Base-by-base conservation (phyloP, 768 basidiomycete genomes). In the Nidularia pulvinata region DNA sequence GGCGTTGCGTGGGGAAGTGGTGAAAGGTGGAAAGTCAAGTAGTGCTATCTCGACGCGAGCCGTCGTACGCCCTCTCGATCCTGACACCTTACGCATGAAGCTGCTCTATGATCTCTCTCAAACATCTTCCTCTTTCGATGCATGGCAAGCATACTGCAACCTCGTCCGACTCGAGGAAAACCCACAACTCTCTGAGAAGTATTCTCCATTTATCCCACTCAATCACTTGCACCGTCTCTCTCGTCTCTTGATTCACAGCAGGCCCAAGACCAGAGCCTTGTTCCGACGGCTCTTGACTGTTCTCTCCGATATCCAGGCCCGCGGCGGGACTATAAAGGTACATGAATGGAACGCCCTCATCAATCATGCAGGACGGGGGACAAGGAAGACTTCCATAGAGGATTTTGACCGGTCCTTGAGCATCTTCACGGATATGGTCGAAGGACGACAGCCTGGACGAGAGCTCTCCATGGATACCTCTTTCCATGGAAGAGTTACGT, bases 311-410 rank as follows among this genome's bases (percentile, higher is more conserved):
- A 70, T 93, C 39, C 81, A 78, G 53, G 69, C 68, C 19, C 73
- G 70, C n/a, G 85, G 83, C 10, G 86, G 83, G 22, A 69, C 52
- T 9, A 65, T 91, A 33, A 73, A 80, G 57, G 59, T 71, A n/a
- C 83, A 83, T 76, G 82, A 91, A 64, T 93, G 91, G 88, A 93
- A 92, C 63, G 73, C 82, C 6, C 75, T 93, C 45, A 80, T 93
- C 55, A 78, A 87, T 59, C 77, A 75, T 61, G 84, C 86, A 0
- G 89, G 84, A 13, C 80, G 78, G 55, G 87, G 88, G 37, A 39
- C 10, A 3, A 83, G 79, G 71, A 83, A 78, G 63, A 81, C 83
- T 42, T 68, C 73, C 30, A 55, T 72, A 48, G 78, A 78, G 54
- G 84, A 90, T 56, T 87, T 86, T 68, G 74, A 79, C 53, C 72